These are phyloP conservation scores for Aspergillus intermedius DNA, from an alignment of 2,329 filamentous ascomycete species.

Conservation along the genomic window DNA sequence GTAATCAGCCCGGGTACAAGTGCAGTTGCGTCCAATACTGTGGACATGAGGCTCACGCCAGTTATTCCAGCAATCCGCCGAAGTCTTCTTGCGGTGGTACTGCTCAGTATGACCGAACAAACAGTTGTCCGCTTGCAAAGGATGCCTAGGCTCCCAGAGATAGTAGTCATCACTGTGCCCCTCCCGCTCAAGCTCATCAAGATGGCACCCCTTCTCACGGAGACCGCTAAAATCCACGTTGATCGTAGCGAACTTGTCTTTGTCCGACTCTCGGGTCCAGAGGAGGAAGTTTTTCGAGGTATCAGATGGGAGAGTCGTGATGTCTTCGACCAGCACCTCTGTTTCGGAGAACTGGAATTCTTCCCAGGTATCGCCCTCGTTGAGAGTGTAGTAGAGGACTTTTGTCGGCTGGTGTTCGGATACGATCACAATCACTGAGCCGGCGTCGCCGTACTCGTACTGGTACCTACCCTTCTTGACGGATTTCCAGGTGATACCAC, in stretches of 20 bases:
- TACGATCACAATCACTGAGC: conserved; percentile 84
- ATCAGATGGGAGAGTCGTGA: conserved; percentile 84
- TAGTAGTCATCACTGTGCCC: conserved; percentile 65
- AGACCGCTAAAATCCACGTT: conserved; percentile 87
- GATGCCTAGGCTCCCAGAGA: conserved; percentile 82
- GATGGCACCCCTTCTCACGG: conserved; percentile 62
- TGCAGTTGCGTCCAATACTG: conserved; percentile 66
- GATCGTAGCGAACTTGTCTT: conserved; percentile 58
- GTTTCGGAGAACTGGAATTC: conserved; percentile 66
- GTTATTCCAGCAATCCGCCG: conserved; percentile 74
- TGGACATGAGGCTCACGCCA: conserved; percentile 64
- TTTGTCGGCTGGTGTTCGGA: conserved; percentile 63
- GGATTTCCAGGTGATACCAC: conserved; percentile 79
- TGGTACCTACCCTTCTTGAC: conserved; percentile 83
- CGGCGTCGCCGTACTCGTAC: conserved; percentile 95
- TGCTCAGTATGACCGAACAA: conserved; percentile 85
- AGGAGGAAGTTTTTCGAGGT: conserved; percentile 85
- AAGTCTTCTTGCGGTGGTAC: conserved; percentile 85
- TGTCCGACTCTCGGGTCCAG: conserved; percentile 61
- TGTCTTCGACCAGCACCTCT: conserved; percentile 67
- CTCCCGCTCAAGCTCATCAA: conserved; percentile 49
- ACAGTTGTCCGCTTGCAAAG: conserved; percentile 69
- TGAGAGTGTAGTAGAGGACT: conserved; percentile 65
- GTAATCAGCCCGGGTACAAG: conserved; percentile 76
- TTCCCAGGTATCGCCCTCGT: conserved; percentile 75